A percentile compares a stretch with the other conserved stretches of the same genome.
phyloP scores from a whole-genome alignment of 2,329 filamentous ascomycete genomes.

The Aureobasidium sp. region DNA sequence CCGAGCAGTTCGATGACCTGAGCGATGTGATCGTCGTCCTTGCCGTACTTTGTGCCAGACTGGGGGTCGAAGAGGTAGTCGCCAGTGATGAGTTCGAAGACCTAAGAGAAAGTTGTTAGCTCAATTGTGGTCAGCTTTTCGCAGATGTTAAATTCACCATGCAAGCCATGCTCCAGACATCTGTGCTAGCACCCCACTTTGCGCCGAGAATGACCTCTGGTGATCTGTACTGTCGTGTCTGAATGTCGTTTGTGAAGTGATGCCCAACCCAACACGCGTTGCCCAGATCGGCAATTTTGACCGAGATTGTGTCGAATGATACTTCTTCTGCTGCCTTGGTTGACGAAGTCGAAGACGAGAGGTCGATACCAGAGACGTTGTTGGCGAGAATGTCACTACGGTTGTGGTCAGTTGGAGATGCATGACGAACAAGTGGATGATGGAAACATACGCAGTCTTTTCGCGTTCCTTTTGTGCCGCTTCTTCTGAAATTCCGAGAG shows the following conservation, averaged over 20 bases:
- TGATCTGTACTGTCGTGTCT: slow-evolving; percentile 93
- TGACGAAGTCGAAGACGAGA: slow-evolving; percentile 47
- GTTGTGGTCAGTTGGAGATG: slow-evolving; percentile 19
- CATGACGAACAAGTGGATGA: slow-evolving; percentile 12
- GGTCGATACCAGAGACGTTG: slow-evolving; percentile 89
- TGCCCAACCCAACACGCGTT: slow-evolving; percentile 99
- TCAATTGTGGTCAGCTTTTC: neutral
- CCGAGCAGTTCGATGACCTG: slow-evolving; percentile 97
- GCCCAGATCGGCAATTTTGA: slow-evolving; percentile 96
- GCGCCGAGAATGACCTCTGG: slow-evolving; percentile 93
- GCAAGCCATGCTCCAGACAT: slow-evolving; percentile 98
- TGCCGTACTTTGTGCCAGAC: slow-evolving; percentile 97
- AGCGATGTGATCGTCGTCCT: slow-evolving; percentile 98
- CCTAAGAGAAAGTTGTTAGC: slow-evolving; percentile 42
- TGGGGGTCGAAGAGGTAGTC: slow-evolving; percentile 98
- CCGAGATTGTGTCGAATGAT: slow-evolving; percentile 75
- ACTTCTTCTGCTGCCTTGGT: slow-evolving; percentile 53
- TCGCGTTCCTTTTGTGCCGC: slow-evolving; percentile 70
- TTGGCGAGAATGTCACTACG: slow-evolving; percentile 68
- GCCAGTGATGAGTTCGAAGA: slow-evolving; percentile 94
- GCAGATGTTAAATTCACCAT: slow-evolving; percentile 60
- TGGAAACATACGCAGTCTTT: slow-evolving; percentile 73
- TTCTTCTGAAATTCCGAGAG: slow-evolving; percentile 47
- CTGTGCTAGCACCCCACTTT: slow-evolving; percentile 98
- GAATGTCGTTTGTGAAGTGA: slow-evolving; percentile 98